Conservation (phyloP, 257 asterid species). For the Marsdenia floribunda region DNA sequence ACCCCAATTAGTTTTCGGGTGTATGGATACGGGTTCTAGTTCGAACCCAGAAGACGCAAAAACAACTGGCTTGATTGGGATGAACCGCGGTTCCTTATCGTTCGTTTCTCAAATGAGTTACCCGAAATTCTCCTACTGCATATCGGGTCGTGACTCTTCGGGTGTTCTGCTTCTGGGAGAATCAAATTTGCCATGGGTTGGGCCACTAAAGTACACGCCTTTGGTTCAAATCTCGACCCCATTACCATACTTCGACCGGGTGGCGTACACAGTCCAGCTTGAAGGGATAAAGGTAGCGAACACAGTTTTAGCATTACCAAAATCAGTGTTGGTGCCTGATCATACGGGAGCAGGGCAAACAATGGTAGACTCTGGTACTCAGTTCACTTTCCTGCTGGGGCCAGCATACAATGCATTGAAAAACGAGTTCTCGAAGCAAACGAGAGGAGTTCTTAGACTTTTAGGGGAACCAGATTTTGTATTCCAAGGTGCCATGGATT, state of each 20-base stretch:
- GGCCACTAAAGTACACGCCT: slow-evolving; percentile 57
- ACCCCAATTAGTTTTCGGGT: slow-evolving; percentile 57
- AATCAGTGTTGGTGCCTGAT: slow-evolving; percentile 48
- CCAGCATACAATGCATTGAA: slow-evolving; percentile 51
- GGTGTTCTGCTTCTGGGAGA: slow-evolving; percentile 63
- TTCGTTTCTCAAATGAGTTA: slow-evolving; percentile 61
- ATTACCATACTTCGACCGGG: slow-evolving; percentile 63
- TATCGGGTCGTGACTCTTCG: slow-evolving; percentile 53
- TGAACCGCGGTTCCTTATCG: slow-evolving; percentile 76
- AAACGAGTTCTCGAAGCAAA: slow-evolving; percentile 52
- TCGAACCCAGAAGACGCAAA: slow-evolving; percentile 57
- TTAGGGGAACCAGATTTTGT: slow-evolving; percentile 52
- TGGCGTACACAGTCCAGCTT: slow-evolving; percentile 68
- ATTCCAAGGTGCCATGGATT: slow-evolving; percentile 77
- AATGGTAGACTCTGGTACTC: slow-evolving; percentile 89
- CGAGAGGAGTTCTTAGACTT: slow-evolving; percentile 33
- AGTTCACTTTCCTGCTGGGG: slow-evolving; percentile 60
- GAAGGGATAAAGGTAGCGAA: slow-evolving; percentile 55
- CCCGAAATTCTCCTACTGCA: slow-evolving; percentile 65
- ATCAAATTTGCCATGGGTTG: slow-evolving; percentile 47
- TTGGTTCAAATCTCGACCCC: slow-evolving; percentile 44
- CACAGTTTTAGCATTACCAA: slow-evolving; percentile 42
- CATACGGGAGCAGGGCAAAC: slow-evolving; percentile 94
- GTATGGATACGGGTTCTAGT: slow-evolving; percentile 61
- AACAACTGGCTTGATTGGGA: slow-evolving; percentile 58